A percentile compares a stretch with the other conserved stretches of the same genome.
Evolutionary conservation across 2,329 filamentous ascomycete genomes (phyloP).

Genomic region (Xylaria hypoxylon): DNA sequence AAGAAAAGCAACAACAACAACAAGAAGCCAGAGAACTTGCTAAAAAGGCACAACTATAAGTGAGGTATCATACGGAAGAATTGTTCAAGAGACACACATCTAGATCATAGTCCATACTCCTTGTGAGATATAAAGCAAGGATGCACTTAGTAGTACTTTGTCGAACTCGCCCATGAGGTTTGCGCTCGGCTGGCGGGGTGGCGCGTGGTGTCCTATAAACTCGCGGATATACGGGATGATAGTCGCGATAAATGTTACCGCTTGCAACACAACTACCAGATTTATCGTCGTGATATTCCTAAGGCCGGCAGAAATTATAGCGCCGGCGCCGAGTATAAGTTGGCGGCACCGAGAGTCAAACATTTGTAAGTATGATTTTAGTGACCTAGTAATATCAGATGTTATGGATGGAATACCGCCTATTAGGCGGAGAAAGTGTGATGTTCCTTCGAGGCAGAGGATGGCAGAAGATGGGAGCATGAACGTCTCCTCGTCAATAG

Average conservation of each 20-base stretch:
- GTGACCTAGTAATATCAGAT: constrained; percentile 78
- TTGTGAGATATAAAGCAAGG: no score
- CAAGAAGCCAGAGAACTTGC: no score
- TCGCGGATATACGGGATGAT: constrained; percentile 91
- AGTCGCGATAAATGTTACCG: constrained; percentile 85
- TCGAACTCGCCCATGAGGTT: constrained; percentile 84
- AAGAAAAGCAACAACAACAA: no score
- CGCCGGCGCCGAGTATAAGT: constrained; percentile 88
- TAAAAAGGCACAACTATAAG: no score
- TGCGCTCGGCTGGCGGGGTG: constrained; percentile 58
- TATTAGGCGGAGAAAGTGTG: constrained; percentile 83
- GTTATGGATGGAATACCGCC: constrained; percentile 89
- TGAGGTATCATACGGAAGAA: no score
- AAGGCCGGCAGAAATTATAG: constrained; percentile 85
- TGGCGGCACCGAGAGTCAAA: constrained; percentile 97
- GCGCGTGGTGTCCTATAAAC: constrained; percentile 81
- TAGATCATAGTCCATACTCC: no score
- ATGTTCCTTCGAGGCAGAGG: constrained; percentile 81
- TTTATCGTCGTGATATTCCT: constrained; percentile 98
- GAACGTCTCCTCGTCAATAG: constrained; percentile 72
- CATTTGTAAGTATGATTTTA: constrained; percentile 87
- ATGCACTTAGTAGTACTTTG: no score
- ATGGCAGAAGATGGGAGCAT: constrained; percentile 86
- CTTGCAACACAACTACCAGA: constrained; percentile 89
- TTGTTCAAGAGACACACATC: no score